phyloP scores from a whole-genome alignment of 1,139 yeast species.

The Sporopachydermia cereana region DNA sequence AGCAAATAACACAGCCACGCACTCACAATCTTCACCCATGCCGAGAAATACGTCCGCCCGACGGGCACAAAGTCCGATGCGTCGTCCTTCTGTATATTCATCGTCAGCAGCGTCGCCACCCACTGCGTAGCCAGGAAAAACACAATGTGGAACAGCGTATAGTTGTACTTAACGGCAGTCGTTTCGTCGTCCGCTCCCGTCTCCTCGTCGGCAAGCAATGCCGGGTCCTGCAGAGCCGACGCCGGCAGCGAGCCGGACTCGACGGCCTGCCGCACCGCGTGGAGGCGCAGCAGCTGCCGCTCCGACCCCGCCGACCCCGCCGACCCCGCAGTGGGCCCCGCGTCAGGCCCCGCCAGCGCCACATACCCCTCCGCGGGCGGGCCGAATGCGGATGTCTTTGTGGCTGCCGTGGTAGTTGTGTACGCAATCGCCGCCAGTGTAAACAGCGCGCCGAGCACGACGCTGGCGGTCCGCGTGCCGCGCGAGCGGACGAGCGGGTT shows the following conservation, averaged over 20 bases:
- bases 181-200: slow-evolving; percentile 70
- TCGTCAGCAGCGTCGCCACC: slow-evolving; percentile 86
- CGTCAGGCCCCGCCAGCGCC: slow-evolving; percentile 11
- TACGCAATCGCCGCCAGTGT: slow-evolving; percentile 94
- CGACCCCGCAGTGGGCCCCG: neutral
- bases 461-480: slow-evolving; percentile 85
- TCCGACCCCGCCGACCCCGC: slow-evolving; percentile 13
- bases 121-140: slow-evolving; percentile 95
- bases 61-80: slow-evolving; percentile 91
- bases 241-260: slow-evolving; percentile 92
- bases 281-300: slow-evolving; percentile 44
- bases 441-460: slow-evolving; percentile 82
- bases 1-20: slow-evolving; percentile 86
- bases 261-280: slow-evolving; percentile 87
- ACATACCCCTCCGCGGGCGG: neutral
- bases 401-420: slow-evolving; percentile 95
- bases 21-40: slow-evolving; percentile 87
- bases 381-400: slow-evolving; percentile 47
- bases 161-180: slow-evolving; percentile 68
- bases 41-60: slow-evolving; percentile 89
- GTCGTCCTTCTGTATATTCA: slow-evolving; percentile 78
- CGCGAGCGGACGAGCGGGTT: slow-evolving; percentile 83
- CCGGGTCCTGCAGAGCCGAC: slow-evolving; percentile 66
- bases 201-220: slow-evolving; percentile 40
- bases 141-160: slow-evolving; percentile 77